phyloP scores from a whole-genome alignment of 768 basidiomycete genomes.

The Collybiopsis luxurians region DNA sequence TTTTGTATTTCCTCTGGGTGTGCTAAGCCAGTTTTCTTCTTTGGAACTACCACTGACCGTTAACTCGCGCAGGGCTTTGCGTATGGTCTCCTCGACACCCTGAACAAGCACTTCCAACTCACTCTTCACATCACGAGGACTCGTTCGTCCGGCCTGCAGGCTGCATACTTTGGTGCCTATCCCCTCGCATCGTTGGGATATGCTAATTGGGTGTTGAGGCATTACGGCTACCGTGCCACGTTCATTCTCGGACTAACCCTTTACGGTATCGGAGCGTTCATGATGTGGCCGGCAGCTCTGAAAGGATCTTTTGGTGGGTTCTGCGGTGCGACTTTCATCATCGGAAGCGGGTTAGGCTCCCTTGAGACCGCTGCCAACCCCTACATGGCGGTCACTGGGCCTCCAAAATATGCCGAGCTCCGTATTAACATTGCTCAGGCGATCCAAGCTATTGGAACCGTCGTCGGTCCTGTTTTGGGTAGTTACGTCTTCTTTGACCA shows the following conservation, averaged over 20 bases:
- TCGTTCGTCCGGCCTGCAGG: conserved; percentile 32
- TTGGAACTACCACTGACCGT: not conserved
- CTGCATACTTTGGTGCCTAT: conserved; percentile 34
- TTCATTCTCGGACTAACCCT: conserved; percentile 30
- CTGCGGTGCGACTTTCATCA: conserved; percentile 33
- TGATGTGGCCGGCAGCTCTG: conserved; percentile 34
- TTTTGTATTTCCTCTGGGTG: conserved; percentile 35
- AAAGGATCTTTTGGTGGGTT: conserved; percentile 32
- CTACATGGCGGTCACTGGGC: conserved; percentile 35
- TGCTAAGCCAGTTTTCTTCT: not conserved
- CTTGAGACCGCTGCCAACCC: conserved; percentile 33
- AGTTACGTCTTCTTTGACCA: conserved; percentile 32
- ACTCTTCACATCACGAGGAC: conserved; percentile 31
- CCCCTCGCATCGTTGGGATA: conserved; percentile 31
- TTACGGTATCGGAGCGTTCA: conserved; percentile 30
- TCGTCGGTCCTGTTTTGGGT: conserved; percentile 31
- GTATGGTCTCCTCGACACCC: conserved; percentile 30
- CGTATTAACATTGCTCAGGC: conserved; percentile 33
- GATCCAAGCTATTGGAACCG: conserved; percentile 28
- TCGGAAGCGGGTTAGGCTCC: conserved; percentile 30
- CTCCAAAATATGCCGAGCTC: conserved; percentile 29
- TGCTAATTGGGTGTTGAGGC: conserved; percentile 30
- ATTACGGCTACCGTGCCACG: conserved; percentile 29
- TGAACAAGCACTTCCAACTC: conserved; percentile 33
- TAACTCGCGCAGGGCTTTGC: conserved; percentile 25